Evolutionary conservation across 768 basidiomycete species (phyloP).

Genomic region (Amanita rubescens): DNA sequence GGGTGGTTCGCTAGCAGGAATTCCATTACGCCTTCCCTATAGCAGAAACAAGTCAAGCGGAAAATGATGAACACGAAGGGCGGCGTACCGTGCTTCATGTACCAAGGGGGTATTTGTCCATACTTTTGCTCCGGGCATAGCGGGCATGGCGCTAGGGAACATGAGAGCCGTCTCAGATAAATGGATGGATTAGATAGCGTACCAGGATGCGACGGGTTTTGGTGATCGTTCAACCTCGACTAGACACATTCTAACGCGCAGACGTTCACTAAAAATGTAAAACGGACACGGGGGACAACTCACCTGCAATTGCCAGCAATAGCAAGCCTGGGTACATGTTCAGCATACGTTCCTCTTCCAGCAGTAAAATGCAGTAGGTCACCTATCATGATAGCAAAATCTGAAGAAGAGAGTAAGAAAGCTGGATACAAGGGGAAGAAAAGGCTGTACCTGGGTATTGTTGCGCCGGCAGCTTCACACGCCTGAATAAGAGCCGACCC

Average conservation of each 20-base stretch:
- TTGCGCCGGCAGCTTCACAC: constrained; percentile 82
- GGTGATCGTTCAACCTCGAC: constrained; percentile 96
- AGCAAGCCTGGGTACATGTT: constrained; percentile 52
- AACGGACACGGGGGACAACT: constrained; percentile 19
- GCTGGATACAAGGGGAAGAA: constrained; percentile 11
- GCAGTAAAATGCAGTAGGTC: constrained; percentile 10
- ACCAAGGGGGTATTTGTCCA: constrained; percentile 90
- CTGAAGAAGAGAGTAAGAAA: constrained; percentile 27
- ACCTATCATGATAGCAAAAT: constrained; percentile 87
- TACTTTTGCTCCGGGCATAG: constrained; percentile 89
- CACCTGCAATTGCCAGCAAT: constrained; percentile 97
- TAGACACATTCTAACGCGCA: constrained; percentile 77
- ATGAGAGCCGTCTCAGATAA: too few species aligned
- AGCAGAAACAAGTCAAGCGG: constrained; percentile 10
- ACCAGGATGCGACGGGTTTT: constrained; percentile 94
- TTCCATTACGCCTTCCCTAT: constrained; percentile 97
- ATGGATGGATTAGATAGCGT: too few species aligned
- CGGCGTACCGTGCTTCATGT: constrained; percentile 68
- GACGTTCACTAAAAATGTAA: constrained; percentile 6
- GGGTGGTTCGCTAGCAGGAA: constrained; percentile 97
- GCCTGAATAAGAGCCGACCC: constrained; percentile 96
- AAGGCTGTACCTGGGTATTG: constrained; percentile 59
- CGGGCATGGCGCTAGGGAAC: constrained; percentile 91
- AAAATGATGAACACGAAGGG: neutral
- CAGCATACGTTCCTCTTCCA: neutral